These are phyloP conservation scores for Daldinia eschscholtzii DNA, from an alignment of 2,329 filamentous ascomycete species.

Conservation along the genomic window DNA sequence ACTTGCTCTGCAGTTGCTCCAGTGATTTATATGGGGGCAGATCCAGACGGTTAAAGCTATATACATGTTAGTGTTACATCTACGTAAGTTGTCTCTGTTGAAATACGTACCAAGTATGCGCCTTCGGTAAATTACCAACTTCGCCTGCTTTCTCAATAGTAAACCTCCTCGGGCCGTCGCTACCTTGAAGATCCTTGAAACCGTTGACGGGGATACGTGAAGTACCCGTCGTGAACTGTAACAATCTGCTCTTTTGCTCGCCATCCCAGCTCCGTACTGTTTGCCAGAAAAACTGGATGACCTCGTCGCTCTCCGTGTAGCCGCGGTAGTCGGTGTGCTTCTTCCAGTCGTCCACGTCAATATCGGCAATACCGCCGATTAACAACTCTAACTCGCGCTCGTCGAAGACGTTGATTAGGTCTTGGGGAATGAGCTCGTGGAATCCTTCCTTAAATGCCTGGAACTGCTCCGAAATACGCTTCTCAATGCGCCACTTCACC, in stretches of 20 bases:
- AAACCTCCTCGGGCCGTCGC: slow-evolving; percentile 93
- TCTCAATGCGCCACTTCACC: slow-evolving; percentile 99
- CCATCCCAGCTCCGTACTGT: slow-evolving; percentile 97
- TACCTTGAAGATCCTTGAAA: slow-evolving; percentile 98
- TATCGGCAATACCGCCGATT: slow-evolving; percentile 99
- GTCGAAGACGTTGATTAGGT: slow-evolving; percentile 98
- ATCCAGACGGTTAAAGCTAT: slow-evolving; percentile 96
- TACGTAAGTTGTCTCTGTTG: background rate
- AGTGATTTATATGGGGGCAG: slow-evolving; percentile 91
- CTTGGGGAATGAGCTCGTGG: slow-evolving; percentile 95
- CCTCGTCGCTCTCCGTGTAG: slow-evolving; percentile 97
- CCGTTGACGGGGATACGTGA: slow-evolving; percentile 98
- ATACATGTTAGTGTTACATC: slow-evolving; percentile 40
- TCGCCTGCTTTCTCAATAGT: slow-evolving; percentile 99
- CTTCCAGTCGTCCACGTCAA: slow-evolving; percentile 99
- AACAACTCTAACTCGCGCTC: slow-evolving; percentile 96
- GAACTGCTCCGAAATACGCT: slow-evolving; percentile 98
- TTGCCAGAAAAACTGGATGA: slow-evolving; percentile 99
- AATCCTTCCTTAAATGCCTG: slow-evolving; percentile 97
- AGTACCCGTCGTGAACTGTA: slow-evolving; percentile 98
- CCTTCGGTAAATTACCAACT: slow-evolving; percentile 90
- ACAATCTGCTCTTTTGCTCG: slow-evolving; percentile 94
- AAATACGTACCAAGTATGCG: slow-evolving; percentile 89
- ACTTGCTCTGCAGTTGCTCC: slow-evolving; percentile 86
- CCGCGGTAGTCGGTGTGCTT: slow-evolving; percentile 99